Percentiles rank a stretch among this genome's conserved stretches.
These are phyloP conservation scores for Cenchrus americanus DNA, from an alignment of 176 grass and related monocot genomes.

Conservation along the genomic window DNA sequence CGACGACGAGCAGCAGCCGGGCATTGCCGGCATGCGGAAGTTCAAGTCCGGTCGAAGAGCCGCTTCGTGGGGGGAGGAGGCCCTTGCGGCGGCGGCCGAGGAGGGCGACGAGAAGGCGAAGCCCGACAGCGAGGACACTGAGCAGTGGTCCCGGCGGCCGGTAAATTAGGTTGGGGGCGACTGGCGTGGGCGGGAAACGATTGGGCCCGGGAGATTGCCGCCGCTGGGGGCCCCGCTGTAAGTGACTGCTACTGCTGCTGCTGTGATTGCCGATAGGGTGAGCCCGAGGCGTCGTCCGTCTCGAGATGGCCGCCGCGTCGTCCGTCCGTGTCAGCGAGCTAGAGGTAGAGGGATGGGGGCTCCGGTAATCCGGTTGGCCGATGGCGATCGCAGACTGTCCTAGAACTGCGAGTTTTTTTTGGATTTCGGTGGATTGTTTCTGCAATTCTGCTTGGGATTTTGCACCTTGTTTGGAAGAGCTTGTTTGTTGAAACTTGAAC, in stretches of 20 bases:
- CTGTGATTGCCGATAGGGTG: constrained; percentile 8
- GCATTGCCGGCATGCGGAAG: constrained; percentile 52
- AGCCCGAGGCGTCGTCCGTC: neutral
- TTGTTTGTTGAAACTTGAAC: neutral
- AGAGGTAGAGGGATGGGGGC: neutral
- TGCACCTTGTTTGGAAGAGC: constrained; percentile 35
- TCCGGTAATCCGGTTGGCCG: neutral
- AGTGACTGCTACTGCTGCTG: neutral
- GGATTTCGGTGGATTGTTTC: constrained; percentile 36
- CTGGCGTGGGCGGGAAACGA: constrained; percentile 44
- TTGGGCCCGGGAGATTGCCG: neutral
- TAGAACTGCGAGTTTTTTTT: constrained; percentile 43
- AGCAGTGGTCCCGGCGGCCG: constrained; percentile 48
- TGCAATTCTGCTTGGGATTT: constrained; percentile 43
- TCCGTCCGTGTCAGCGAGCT: neutral
- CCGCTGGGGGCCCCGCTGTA: constrained; percentile 33
- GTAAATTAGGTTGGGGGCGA: constrained; percentile 33
- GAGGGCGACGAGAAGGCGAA: neutral
- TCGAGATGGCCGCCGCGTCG: neutral
- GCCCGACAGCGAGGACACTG: constrained; percentile 29
- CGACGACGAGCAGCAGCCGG: constrained; percentile 7
- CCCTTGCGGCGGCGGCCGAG: constrained; percentile 22
- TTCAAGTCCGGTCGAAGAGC: constrained; percentile 71
- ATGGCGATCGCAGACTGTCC: constrained; percentile 34
- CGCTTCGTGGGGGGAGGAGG: constrained; percentile 65